Evolutionary conservation across 192 early-diverging fungal species (phyloP).

Genomic region (Umbelopsis sp.): DNA sequence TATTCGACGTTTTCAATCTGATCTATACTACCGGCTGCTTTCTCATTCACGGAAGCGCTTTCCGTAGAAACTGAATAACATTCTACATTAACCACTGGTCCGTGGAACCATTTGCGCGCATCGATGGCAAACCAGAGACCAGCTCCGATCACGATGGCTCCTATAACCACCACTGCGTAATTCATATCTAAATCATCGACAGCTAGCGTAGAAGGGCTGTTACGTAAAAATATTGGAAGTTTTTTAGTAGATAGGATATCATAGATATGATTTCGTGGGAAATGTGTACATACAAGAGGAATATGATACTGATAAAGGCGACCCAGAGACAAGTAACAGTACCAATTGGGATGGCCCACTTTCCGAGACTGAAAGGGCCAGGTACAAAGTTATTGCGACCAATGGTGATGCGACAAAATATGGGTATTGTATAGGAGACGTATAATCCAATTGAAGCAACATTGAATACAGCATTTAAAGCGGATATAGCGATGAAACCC

Average conservation of each 20-base stretch:
- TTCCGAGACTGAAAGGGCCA: constrained; percentile 44
- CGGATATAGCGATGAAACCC: constrained; percentile 39
- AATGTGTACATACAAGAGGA: constrained; percentile 35
- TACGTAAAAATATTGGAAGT: constrained; percentile 27
- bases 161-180: constrained; percentile 31
- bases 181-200: constrained; percentile 44
- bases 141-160: not conserved
- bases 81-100: constrained; percentile 20
- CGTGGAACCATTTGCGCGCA: constrained; percentile 26
- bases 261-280: not conserved
- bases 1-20: not conserved
- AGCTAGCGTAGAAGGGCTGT: constrained; percentile 13
- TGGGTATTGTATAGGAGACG: constrained; percentile 48
- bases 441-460: constrained; percentile 46
- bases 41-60: not conserved
- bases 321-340: constrained; percentile 39
- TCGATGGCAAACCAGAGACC: constrained; percentile 24
- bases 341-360: constrained; percentile 37
- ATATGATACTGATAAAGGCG: constrained; percentile 28
- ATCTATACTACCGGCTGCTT: not conserved
- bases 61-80: not conserved
- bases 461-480: constrained; percentile 43
- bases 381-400: constrained; percentile 43
- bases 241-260: not conserved
- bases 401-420: constrained; percentile 41